phyloP scores from a whole-genome alignment of 2,329 filamentous ascomycete genomes.

The Colletotrichum theobromicola region DNA sequence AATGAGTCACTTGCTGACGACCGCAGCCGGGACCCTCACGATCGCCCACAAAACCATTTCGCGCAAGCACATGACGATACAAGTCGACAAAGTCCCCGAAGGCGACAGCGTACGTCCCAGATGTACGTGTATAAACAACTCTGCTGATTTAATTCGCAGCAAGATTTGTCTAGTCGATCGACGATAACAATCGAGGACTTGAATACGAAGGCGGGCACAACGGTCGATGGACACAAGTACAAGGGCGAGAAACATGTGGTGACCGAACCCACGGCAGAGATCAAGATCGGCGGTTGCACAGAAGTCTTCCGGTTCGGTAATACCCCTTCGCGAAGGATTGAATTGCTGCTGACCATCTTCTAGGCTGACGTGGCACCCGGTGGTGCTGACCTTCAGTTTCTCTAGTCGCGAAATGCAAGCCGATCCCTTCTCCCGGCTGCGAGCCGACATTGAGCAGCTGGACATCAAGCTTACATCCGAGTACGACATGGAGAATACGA shows the following conservation, averaged over 20 bases:
- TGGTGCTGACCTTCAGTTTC: conserved; percentile 83
- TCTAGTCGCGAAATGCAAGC: conserved; percentile 72
- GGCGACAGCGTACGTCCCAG: conserved; percentile 66
- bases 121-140: not conserved
- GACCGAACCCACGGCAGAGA: conserved; percentile 58
- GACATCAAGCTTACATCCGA: conserved; percentile 85
- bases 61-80: conserved; percentile 83
- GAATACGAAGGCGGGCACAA: conserved; percentile 84
- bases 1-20: not conserved
- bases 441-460: conserved; percentile 75
- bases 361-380: conserved; percentile 79
- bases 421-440: conserved; percentile 67
- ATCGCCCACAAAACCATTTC: conserved; percentile 86
- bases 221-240: conserved; percentile 75
- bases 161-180: conserved; percentile 69
- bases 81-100: conserved; percentile 67
- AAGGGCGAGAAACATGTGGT: conserved; percentile 65
- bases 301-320: conserved; percentile 61
- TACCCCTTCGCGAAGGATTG: not conserved
- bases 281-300: conserved; percentile 76
- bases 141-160: conserved; percentile 41
- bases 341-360: not conserved
- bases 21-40: conserved; percentile 67
- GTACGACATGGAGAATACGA: conserved; percentile 74
- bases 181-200: conserved; percentile 77